Base-by-base conservation (phyloP, 352 stramenopile genomes). In the Peronosclerospora sorghi region DNA sequence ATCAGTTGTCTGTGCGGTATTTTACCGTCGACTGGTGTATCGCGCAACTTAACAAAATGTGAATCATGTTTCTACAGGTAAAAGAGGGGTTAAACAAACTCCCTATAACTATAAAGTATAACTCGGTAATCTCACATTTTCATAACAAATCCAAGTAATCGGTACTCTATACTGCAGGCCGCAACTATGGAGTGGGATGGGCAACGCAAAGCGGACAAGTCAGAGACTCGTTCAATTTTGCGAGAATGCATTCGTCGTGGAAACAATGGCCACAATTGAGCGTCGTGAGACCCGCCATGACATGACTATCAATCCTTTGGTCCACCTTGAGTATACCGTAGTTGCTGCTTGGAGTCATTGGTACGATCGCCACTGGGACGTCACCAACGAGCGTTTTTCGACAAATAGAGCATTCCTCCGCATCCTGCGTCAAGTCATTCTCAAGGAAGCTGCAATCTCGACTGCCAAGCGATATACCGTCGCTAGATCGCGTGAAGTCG, bases 171-270 rank as follows among this genome's bases (percentile, higher is more conserved):
- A 44, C 18, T 38, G 32, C 26, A 34, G 45, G 50, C 32, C 37
- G 35, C 39, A 18, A 52, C 30, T 21, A 21, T 37, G 24, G 46
- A 56, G 32, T 51, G 35, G 29, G 44, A 40, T 19, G 54, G 42
- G 42, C 37, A 10, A 54, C 41, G 40, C 79, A 91, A 8, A 84
- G 51, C 17, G 79, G 79, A 48, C 79, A 91, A 35, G 53, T 42
- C 7, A 91, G 57, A 17, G 44, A 62, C 48, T 85, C 58, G 54
- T 91, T 91, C 24, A 91, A 68, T 48, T 91, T 87, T 34, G 56
- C 61, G 6, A 92, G 54, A 41, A 92, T 92, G 53, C 79, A 92
- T 44, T 92, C 79, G 39, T 92, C 79, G 48, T 92, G 79, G 61
- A 87, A 92, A 35, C 74, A 76, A 53, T 92, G 79, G 12, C 79